phyloP scores from a whole-genome alignment of 2,329 filamentous ascomycete species.

The Nemania abortiva region DNA sequence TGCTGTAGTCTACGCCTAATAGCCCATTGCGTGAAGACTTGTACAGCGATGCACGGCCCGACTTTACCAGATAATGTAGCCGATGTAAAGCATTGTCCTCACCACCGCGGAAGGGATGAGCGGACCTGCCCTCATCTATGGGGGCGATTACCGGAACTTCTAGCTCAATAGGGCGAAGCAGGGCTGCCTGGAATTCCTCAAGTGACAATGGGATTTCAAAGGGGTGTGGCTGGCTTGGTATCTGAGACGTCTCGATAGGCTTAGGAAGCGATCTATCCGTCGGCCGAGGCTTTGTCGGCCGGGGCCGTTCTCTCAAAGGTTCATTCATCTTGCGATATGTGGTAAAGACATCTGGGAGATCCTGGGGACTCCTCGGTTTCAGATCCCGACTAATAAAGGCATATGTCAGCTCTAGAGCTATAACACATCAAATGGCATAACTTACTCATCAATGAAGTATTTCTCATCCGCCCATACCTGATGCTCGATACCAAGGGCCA shows the following conservation, averaged over 20 bases:
- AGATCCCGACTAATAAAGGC: constrained; percentile 70
- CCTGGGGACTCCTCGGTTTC: constrained; percentile 65
- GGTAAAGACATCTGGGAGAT: constrained; percentile 81
- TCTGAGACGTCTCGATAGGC: constrained; percentile 60
- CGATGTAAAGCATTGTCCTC: constrained; percentile 71
- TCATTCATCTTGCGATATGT: constrained; percentile 79
- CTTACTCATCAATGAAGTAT: constrained; percentile 83
- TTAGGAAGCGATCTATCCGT: constrained; percentile 65
- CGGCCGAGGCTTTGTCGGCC: constrained; percentile 67
- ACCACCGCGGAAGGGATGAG: constrained; percentile 77
- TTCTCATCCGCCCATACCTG: constrained; percentile 80
- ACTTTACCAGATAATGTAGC: constrained; percentile 69
- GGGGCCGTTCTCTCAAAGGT: constrained; percentile 74
- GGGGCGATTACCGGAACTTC: constrained; percentile 64
- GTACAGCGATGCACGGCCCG: constrained; percentile 72
- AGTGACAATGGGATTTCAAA: constrained; percentile 72
- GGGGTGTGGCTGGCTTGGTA: constrained; percentile 70
- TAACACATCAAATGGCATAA: constrained; percentile 38
- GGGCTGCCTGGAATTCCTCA: constrained; percentile 63
- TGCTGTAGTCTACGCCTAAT: constrained; percentile 77
- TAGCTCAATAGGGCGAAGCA: constrained; percentile 69
- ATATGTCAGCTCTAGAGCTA: constrained; percentile 15
- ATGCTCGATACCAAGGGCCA: constrained; percentile 67
- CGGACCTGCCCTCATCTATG: constrained; percentile 64
- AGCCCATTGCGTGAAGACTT: constrained; percentile 79